Conservation (phyloP, 805 yeast species). For the Pichia phayaonensis region DNA sequence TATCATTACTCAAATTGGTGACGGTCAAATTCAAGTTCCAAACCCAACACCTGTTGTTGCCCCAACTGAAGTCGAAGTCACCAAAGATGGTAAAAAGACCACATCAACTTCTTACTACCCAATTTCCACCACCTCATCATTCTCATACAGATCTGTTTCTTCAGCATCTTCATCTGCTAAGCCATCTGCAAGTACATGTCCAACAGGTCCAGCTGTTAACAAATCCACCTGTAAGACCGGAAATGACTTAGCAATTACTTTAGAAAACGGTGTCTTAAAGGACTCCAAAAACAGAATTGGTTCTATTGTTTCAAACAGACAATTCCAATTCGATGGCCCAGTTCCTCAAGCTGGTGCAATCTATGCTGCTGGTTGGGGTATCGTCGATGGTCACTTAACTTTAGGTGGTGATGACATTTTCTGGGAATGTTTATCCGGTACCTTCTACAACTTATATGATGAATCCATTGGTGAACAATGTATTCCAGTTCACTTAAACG, state of each 20-base stretch:
- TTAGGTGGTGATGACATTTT: conserved; percentile 40
- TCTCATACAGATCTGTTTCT: conserved; percentile 22
- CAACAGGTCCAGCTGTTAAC: conserved; percentile 21
- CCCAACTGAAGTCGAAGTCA: conserved; percentile 19
- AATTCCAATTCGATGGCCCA: conserved; percentile 61
- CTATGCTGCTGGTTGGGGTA: conserved; percentile 46
- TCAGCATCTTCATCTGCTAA: conserved; percentile 12
- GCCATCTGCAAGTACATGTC: conserved; percentile 15
- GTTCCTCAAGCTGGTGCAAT: conserved; percentile 56
- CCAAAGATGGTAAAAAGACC: conserved; percentile 23
- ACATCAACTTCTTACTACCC: conserved; percentile 33
- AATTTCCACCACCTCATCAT: conserved; percentile 27
- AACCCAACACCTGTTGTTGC: conserved; percentile 24
- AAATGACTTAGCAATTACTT: conserved; percentile 37
- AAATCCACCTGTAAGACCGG: conserved; percentile 29
- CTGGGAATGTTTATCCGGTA: conserved; percentile 50
- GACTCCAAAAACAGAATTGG: conserved; percentile 47
- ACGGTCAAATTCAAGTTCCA: conserved; percentile 40
- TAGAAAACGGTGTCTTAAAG: conserved; percentile 34
- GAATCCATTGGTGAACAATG: conserved; percentile 41
- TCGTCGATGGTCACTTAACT: conserved; percentile 41
- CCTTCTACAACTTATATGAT: conserved; percentile 53
- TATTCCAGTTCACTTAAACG: conserved; percentile 35
- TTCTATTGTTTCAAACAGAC: conserved; percentile 54
- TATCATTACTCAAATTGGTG: conserved; percentile 25